Evolutionary conservation across 352 stramenopile genomes (phyloP).

Genomic region (Phytophthora fragariaefolia): DNA sequence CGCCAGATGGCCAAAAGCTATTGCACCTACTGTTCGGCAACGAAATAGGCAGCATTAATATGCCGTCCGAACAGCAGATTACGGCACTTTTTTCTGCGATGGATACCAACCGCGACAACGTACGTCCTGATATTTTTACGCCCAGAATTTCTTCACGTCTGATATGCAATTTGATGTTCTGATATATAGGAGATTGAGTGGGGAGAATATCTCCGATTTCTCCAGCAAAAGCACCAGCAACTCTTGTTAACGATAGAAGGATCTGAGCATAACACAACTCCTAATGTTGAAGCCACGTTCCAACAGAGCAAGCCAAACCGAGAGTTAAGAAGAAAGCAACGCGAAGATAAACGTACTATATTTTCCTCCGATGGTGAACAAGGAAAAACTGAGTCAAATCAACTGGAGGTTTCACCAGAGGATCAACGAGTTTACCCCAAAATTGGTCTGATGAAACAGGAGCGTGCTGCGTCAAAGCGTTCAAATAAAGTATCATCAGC

Average conservation of each 20-base stretch:
- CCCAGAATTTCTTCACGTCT: not conserved
- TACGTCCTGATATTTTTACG: conserved; percentile 23
- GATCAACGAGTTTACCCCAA: not conserved
- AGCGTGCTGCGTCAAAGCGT: conserved; percentile 15
- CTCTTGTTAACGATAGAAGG: not conserved
- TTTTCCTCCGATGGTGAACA: not conserved
- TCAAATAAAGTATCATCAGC: conserved; percentile 11
- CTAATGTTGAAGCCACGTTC: conserved; percentile 2
- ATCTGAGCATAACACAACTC: not conserved
- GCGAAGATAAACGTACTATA: conserved; percentile 30
- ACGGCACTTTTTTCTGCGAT: conserved; percentile 54
- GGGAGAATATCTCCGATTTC: conserved; percentile 64
- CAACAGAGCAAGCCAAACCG: conserved; percentile 12
- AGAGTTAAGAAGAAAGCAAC: conserved; percentile 38
- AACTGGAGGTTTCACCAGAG: conserved; percentile 9
- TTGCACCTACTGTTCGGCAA: conserved; percentile 42
- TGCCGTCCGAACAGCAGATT: conserved; percentile 30
- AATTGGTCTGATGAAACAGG: not conserved
- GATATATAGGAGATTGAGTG: conserved; percentile 51
- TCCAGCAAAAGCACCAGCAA: conserved; percentile 29
- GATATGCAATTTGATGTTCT: not conserved
- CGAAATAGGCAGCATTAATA: no score
- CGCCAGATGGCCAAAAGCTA: conserved; percentile 51
- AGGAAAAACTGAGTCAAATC: conserved; percentile 1
- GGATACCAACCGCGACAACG: conserved; percentile 57